Evolutionary conservation across 768 basidiomycete species (phyloP).

Genomic region (Trametes cubensis): DNA sequence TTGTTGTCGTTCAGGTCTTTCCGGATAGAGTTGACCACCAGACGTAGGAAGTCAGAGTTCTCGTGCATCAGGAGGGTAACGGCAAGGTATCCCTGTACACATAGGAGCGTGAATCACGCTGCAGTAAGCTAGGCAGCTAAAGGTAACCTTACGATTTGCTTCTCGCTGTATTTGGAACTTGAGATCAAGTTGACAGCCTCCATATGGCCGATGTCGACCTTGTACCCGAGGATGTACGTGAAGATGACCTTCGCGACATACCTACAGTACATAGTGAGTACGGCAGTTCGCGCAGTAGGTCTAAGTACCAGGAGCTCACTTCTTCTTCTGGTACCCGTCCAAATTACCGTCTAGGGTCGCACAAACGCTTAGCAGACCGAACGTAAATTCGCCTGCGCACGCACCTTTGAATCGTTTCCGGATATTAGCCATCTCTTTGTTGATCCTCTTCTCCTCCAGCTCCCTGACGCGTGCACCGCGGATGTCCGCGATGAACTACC

Average conservation of each 20-base stretch:
- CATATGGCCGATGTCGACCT: conserved; percentile 99
- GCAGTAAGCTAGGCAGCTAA: conserved; percentile 4
- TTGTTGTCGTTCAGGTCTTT: conserved; percentile 95
- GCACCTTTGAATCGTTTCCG: conserved; percentile 97
- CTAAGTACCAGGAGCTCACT: conserved; percentile 48
- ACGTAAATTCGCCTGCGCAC: conserved; percentile 12
- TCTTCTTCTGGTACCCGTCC: conserved; percentile 92
- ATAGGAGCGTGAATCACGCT: neutral
- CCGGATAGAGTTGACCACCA: conserved; percentile 97
- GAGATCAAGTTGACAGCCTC: conserved; percentile 98
- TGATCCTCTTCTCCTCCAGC: conserved; percentile 97
- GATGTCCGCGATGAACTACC: conserved; percentile 97
- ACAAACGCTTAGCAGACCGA: conserved; percentile 1
- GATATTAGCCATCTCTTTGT: conserved; percentile 99
- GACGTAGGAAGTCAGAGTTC: conserved; percentile 93
- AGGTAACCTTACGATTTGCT: conserved; percentile 84
- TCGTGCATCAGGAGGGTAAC: conserved; percentile 98
- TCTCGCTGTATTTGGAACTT: conserved; percentile 94
- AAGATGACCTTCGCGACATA: conserved; percentile 99
- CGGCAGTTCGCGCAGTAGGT: neutral
- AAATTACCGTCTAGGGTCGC: conserved; percentile 69
- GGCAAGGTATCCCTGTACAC: conserved; percentile 89
- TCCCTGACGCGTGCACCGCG: conserved; percentile 95
- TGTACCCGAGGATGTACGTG: conserved; percentile 98
- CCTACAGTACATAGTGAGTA: conserved; percentile 44